Evolutionary conservation across 1,139 yeast species (phyloP), one percentile per base, ranked within the genome.

Genomic region (Ogataea hybrid): DNA sequence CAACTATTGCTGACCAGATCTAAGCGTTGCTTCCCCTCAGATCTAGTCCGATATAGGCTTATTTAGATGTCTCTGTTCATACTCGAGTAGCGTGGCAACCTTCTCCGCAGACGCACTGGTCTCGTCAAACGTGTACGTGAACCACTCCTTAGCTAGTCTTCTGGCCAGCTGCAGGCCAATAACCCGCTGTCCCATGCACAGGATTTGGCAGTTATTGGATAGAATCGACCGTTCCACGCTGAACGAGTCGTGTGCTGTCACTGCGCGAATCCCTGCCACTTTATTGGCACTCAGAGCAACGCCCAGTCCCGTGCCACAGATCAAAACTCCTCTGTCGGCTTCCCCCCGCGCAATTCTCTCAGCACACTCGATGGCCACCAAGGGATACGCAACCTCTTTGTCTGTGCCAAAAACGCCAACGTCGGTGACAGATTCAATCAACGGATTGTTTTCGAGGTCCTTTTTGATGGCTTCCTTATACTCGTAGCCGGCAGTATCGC

Each of bases 121-220:
- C 23, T 62, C 56, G 51, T 71, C 76, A 48, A 71, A 71, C 25
- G 41, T 55, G 48, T 71, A 71, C 3, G 67, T 60, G 30, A 71
- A 50, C 75, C 75, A 71, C 49, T 71, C 76, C 37, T 59, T 61
- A 22, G 62, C 75, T 40, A 71, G 57, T 48, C 75, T 59, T 44
- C 66, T 57, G 10, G 75, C 75, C 27, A 71, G 61, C 49, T 71
- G 73, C 15, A 69, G 43, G 2, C 75, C 75, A 37, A 71, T 59
- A n/a, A 70, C 75, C 44, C 76, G 58, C 53, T 71, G 70, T 1
- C 76, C 76, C 73, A 71, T 68, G 52, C 76, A 71, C 43, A 71
- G 61, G 4, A 71, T 63, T 49, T 71, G 76, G 46, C 71, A 65
- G 49, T 71, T 60, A 51, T 71, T 71, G 16, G 70, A 63, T 29